These are phyloP conservation scores for Beta corolliflora DNA, from an alignment of 179 eudicot genomes.

Conservation along the genomic window DNA sequence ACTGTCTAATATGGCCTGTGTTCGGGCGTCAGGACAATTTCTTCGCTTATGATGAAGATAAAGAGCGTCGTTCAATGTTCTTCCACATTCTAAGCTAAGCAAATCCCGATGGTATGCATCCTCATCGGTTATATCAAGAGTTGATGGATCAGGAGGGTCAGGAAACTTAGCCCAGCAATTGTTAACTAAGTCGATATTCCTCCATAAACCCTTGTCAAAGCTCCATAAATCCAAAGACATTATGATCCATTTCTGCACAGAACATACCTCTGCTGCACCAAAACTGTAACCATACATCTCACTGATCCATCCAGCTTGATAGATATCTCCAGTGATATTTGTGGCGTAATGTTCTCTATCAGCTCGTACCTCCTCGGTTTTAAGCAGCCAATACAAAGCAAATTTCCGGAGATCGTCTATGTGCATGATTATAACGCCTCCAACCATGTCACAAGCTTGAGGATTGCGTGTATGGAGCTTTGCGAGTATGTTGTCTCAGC, in stretches of 20 bases:
- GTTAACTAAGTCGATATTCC: constrained; percentile 67
- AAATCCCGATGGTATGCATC: constrained; percentile 52
- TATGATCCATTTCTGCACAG: not conserved
- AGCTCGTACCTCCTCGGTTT: constrained; percentile 92
- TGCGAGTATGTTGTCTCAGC: constrained; percentile 90
- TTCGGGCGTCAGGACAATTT: constrained; percentile 51
- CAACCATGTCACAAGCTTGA: constrained; percentile 91
- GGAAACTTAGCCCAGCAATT: constrained; percentile 92
- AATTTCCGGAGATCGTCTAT: constrained; percentile 86
- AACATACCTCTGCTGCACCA: constrained; percentile 93
- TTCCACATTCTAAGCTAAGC: constrained; percentile 83
- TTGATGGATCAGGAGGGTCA: constrained; percentile 75
- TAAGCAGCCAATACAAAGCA: constrained; percentile 80
- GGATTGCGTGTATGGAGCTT: constrained; percentile 90
- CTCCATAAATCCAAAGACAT: constrained; percentile 46
- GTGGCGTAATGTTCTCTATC: constrained; percentile 82
- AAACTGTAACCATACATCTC: constrained; percentile 99
- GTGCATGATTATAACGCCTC: constrained; percentile 95
- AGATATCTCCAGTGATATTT: constrained; percentile 81
- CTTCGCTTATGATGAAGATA: constrained; percentile 61
- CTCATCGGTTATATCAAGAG: constrained; percentile 49
- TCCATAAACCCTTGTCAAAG: constrained; percentile 92
- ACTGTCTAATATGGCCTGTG: constrained; percentile 30
- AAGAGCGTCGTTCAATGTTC: constrained; percentile 70
- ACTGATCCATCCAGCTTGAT: constrained; percentile 94